Percentiles rank a stretch among this genome's conserved stretches.
These are phyloP conservation scores for Quercus rubra DNA, from an alignment of 306 rosid genomes.

Conservation along the genomic window DNA sequence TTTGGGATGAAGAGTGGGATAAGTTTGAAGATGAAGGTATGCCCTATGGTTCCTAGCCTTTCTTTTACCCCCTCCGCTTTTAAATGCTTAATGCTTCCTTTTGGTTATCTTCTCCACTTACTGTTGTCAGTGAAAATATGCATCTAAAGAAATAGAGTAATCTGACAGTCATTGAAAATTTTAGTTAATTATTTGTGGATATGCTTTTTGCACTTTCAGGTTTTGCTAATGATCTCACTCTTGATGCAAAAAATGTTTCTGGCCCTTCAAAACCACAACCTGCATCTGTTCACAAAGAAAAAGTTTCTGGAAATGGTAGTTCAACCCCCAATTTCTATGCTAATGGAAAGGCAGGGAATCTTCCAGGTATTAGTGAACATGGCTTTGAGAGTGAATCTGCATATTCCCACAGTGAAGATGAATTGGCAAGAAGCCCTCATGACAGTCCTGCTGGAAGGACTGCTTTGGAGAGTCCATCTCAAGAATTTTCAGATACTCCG, in stretches of 20 bases:
- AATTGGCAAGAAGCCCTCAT: slow-evolving; percentile 58
- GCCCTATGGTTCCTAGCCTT: slow-evolving; percentile 5
- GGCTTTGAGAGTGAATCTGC: slow-evolving; percentile 59
- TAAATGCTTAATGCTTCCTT: neutral
- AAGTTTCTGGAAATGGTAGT: slow-evolving; percentile 44
- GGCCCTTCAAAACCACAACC: slow-evolving; percentile 46
- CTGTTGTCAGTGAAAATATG: neutral
- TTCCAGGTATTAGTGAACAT: slow-evolving; percentile 39
- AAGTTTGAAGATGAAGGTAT: slow-evolving; percentile 97
- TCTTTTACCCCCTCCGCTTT: neutral
- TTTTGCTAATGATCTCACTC: slow-evolving; percentile 69
- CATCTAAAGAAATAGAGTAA: slow-evolving; percentile 14
- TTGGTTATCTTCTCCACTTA: neutral
- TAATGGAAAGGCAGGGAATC: slow-evolving; percentile 44
- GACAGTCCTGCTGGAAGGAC: slow-evolving; percentile 70
- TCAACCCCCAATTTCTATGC: slow-evolving; percentile 49
- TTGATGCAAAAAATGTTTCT: slow-evolving; percentile 31
- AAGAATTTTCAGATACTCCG: slow-evolving; percentile 46
- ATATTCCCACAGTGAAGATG: slow-evolving; percentile 63
- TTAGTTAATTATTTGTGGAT: slow-evolving; percentile 1
- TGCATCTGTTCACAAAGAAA: slow-evolving; percentile 38
- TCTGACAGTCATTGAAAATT: neutral
- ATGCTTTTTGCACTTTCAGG: slow-evolving; percentile 43
- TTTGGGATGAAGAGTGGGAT: slow-evolving; percentile 99
- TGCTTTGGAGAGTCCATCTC: slow-evolving; percentile 60